Conservation (phyloP, 1,284 basidiomycete species). For the Apiotrichum laibachii region DNA sequence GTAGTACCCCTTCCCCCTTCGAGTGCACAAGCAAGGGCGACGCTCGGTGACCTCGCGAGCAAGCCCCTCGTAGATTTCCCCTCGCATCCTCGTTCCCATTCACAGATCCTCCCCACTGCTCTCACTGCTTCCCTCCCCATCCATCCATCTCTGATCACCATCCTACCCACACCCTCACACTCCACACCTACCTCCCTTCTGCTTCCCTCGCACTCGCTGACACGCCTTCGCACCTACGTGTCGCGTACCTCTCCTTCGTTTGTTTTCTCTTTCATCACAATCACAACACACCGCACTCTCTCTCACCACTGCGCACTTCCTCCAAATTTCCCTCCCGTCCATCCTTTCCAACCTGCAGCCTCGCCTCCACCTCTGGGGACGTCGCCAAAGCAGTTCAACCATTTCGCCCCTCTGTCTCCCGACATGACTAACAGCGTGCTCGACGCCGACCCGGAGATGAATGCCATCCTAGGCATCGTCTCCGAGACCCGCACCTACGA, state of each 20-base stretch:
- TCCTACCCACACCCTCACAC: not conserved
- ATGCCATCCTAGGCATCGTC: constrained; percentile 25
- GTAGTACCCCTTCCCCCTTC: too few relatives aligned
- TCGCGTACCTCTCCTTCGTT: not conserved
- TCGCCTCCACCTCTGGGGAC: constrained; percentile 20
- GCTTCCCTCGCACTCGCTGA: not conserved
- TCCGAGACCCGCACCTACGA: constrained; percentile 1
- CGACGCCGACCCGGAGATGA: constrained; percentile 31
- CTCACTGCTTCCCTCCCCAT: not conserved
- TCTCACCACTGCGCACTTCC: not conserved
- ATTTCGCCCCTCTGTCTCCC: constrained; percentile 44
- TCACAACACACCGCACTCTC: not conserved
- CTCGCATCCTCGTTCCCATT: too few relatives aligned
- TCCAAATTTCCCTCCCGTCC: not conserved
- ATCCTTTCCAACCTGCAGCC: constrained; percentile 3
- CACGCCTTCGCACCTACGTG: constrained; percentile 1
- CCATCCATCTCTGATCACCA: not conserved
- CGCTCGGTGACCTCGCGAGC: too few relatives aligned
- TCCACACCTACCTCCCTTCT: not conserved
- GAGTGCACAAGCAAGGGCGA: too few relatives aligned
- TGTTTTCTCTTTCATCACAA: not conserved
- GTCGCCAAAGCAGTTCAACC: constrained; percentile 38
- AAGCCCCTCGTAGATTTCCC: too few relatives aligned
- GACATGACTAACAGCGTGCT: constrained; percentile 33
- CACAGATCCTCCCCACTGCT: too few relatives aligned